These are phyloP conservation scores for Ceratocystis destructans DNA, from an alignment of 2,329 filamentous ascomycete genomes.

Conservation along the genomic window DNA sequence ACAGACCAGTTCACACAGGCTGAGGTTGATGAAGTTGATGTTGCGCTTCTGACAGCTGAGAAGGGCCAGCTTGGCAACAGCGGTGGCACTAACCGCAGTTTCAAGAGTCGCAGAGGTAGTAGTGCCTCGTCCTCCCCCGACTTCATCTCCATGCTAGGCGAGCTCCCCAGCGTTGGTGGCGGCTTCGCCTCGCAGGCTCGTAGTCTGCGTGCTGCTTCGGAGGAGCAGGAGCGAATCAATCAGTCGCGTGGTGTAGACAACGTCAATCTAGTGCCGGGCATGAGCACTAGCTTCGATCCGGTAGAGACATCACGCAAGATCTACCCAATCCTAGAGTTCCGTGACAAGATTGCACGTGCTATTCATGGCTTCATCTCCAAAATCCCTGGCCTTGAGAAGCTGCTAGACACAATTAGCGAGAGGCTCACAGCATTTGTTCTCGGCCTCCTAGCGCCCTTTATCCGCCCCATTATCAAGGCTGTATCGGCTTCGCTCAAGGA, in stretches of 20 bases:
- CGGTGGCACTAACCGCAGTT: slow-evolving; percentile 22
- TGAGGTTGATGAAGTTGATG: slow-evolving; percentile 67
- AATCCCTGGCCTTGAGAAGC: slow-evolving; percentile 74
- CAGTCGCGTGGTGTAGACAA: slow-evolving; percentile 28
- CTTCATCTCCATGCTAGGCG: slow-evolving; percentile 59
- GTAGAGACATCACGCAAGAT: slow-evolving; percentile 67
- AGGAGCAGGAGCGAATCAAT: slow-evolving; percentile 45
- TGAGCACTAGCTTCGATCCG: slow-evolving; percentile 63
- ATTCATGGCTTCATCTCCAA: slow-evolving; percentile 79
- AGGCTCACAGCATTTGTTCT: slow-evolving; percentile 84
- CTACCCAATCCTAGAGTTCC: slow-evolving; percentile 86
- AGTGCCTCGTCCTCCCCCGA: slow-evolving; percentile 32
- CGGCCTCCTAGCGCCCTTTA: slow-evolving; percentile 78
- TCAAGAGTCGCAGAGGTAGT: slow-evolving; percentile 27
- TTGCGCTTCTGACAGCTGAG: slow-evolving; percentile 57
- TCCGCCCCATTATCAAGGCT: slow-evolving; percentile 79
- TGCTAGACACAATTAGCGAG: slow-evolving; percentile 91
- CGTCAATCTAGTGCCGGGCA: slow-evolving; percentile 53
- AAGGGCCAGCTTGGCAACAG: slow-evolving; percentile 29
- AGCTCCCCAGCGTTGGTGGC: slow-evolving; percentile 57
- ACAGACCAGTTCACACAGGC: slow-evolving; percentile 76
- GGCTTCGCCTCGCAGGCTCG: slow-evolving; percentile 54
- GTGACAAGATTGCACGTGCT: slow-evolving; percentile 81
- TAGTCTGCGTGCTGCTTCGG: slow-evolving; percentile 45
- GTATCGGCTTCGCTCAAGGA: slow-evolving; percentile 75